phyloP scores from a whole-genome alignment of 805 yeast genomes.

The Metschnikowia noctiluminum region DNA sequence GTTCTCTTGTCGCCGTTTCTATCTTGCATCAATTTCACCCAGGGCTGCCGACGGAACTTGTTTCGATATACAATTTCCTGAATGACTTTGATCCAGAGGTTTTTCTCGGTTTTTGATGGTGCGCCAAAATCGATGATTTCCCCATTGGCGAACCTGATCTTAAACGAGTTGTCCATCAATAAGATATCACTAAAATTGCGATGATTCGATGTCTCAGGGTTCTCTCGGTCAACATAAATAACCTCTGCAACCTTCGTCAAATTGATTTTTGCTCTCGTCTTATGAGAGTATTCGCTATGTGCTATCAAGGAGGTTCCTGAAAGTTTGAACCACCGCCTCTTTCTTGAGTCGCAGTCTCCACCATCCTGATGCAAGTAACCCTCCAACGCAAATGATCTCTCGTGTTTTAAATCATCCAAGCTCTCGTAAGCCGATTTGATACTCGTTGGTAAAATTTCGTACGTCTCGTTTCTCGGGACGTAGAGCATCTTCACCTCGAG shows the following conservation, averaged over 20 bases:
- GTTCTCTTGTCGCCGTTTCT: slow-evolving; percentile 10
- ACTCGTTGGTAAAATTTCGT: slow-evolving; percentile 69
- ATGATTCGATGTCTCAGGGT: slow-evolving; percentile 25
- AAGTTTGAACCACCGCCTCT: slow-evolving; percentile 72
- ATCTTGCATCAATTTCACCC: slow-evolving; percentile 51
- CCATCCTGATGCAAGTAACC: slow-evolving; percentile 88
- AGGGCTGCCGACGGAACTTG: slow-evolving; percentile 54
- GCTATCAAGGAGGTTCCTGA: slow-evolving; percentile 71
- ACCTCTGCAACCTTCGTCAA: slow-evolving; percentile 61
- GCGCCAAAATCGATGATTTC: slow-evolving; percentile 86
- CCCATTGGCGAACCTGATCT: slow-evolving; percentile 70
- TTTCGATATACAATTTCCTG: slow-evolving; percentile 55
- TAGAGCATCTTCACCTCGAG: slow-evolving; percentile 66
- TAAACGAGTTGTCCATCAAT: slow-evolving; percentile 69
- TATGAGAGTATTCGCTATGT: slow-evolving; percentile 64
- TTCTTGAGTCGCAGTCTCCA: slow-evolving; percentile 77
- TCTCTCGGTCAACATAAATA: slow-evolving; percentile 41
- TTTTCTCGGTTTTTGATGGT: slow-evolving; percentile 58
- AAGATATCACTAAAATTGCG: slow-evolving; percentile 73
- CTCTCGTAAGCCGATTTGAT: slow-evolving; percentile 46
- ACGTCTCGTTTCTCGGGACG: slow-evolving; percentile 57
- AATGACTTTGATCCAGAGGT: slow-evolving; percentile 61
- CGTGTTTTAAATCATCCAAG: slow-evolving; percentile 29
- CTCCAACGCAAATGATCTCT: slow-evolving; percentile 35
- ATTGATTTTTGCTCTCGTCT: slow-evolving; percentile 74